Percentiles rank a stretch among this genome's conserved stretches.
These are phyloP conservation scores for Ophiostoma fasciatum DNA, from an alignment of 2,329 filamentous ascomycete species.

Conservation along the genomic window DNA sequence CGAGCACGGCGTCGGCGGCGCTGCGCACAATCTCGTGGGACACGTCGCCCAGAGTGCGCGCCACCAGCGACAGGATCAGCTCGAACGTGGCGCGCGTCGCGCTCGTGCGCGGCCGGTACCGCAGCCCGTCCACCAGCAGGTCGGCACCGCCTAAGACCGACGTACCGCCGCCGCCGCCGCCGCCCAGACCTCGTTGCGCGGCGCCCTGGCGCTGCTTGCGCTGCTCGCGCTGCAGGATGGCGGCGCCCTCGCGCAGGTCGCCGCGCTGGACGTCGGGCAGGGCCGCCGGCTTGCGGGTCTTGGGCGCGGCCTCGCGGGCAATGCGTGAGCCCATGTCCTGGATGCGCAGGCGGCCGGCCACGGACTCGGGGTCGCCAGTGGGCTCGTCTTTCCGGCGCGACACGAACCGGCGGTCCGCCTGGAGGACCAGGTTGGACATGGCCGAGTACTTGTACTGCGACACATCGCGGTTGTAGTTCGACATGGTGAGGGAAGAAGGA, in stretches of 20 bases:
- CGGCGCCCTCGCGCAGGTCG: conserved; percentile 62
- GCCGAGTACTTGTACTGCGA: conserved; percentile 98
- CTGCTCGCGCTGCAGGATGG: conserved; percentile 71
- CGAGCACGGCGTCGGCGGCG: conserved; percentile 80
- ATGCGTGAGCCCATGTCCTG: conserved; percentile 86
- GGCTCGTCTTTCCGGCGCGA: conserved; percentile 86
- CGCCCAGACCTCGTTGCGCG: no score
- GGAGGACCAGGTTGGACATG: conserved; percentile 99
- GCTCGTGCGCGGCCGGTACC: conserved; percentile 80
- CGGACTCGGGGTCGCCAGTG: conserved; percentile 92
- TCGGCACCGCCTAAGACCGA: conserved; percentile 73
- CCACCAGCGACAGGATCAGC: conserved; percentile 81
- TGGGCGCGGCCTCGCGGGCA: conserved; percentile 63
- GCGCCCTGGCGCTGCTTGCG: conserved; percentile 59
- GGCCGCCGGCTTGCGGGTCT: conserved; percentile 60
- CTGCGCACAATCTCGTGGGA: conserved; percentile 83
- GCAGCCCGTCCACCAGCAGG: conserved; percentile 76
- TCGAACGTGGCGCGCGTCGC: conserved; percentile 90
- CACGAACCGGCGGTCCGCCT: conserved; percentile 94
- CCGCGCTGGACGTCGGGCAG: conserved; percentile 61
- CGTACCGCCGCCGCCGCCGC: no score
- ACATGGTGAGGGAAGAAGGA: conserved; percentile 51
- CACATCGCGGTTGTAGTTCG: conserved; percentile 61
- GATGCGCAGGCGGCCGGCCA: conserved; percentile 86
- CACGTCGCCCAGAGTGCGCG: conserved; percentile 79